These are phyloP conservation scores for Vanrija pseudolonga DNA, from an alignment of 1,284 basidiomycete species.

Conservation along the genomic window DNA sequence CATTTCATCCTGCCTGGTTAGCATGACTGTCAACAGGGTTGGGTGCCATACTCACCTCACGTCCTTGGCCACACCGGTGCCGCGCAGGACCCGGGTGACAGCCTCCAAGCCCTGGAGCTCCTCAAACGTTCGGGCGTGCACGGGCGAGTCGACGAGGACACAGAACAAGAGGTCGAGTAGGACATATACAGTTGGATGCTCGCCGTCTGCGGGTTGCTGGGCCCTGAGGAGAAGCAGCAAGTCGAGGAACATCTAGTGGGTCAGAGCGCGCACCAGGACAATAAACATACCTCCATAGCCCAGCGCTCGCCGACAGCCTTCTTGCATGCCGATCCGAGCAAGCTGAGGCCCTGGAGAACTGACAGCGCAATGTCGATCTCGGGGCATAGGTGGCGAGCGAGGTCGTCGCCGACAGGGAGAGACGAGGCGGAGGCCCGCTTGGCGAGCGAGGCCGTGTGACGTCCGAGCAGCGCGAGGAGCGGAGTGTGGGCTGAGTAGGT, in stretches of 20 bases:
- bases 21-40: background rate
- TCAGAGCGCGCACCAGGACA: conserved; percentile 1
- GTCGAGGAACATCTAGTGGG: conserved; percentile 36
- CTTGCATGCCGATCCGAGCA: conserved; percentile 68
- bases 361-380: conserved; percentile 53
- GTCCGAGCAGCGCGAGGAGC: conserved; percentile 28
- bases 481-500: conserved; percentile 27
- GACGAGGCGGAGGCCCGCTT: conserved; percentile 25
- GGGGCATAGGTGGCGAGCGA: conserved; percentile 23
- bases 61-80: conserved; percentile 72
- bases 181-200: conserved; percentile 55
- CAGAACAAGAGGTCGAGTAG: conserved; percentile 77
- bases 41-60: conserved; percentile 59
- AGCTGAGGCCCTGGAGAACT: conserved; percentile 72
- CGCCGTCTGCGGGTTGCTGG: conserved; percentile 20
- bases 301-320: conserved; percentile 63
- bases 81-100: conserved; percentile 75
- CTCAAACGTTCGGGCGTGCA: conserved; percentile 71
- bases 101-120: conserved; percentile 67
- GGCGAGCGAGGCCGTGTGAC: conserved; percentile 32
- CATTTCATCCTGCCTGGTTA: conserved; percentile 72
- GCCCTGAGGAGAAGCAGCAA: conserved; percentile 37
- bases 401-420: conserved; percentile 27
- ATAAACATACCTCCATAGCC: conserved; percentile 62
- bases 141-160: conserved; percentile 73